Conservation (phyloP, 345 rosid species). For the Aquilaria sinensis region DNA sequence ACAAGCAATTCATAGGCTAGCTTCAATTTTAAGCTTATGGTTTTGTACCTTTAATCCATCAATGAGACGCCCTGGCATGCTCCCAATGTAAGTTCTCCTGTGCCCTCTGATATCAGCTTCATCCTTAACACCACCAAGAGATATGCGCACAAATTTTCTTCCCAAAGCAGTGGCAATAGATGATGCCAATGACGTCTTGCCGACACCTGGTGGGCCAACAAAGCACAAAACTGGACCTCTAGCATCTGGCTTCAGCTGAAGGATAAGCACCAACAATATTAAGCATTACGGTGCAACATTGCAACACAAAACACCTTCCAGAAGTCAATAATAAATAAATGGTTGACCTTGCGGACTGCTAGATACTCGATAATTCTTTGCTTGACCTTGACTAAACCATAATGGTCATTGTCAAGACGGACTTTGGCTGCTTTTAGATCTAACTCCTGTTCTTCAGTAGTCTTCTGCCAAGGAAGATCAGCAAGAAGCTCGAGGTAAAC, state of each 20-base stretch:
- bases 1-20: too few relatives aligned
- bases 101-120: constrained; percentile 99
- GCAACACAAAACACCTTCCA: constrained; percentile 7
- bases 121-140: constrained; percentile 98
- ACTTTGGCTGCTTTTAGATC: constrained; percentile 90
- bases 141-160: constrained; percentile 86
- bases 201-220: constrained; percentile 99
- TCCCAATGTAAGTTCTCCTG: constrained; percentile 95
- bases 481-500: constrained; percentile 96
- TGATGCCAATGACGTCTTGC: constrained; percentile 96
- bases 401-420: constrained; percentile 91
- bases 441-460: constrained; percentile 77
- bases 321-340: constrained; percentile 14
- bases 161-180: constrained; percentile 95
- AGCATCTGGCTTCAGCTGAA: constrained; percentile 98
- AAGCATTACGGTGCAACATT: constrained; percentile 16
- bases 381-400: constrained; percentile 87
- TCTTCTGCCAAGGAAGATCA: constrained; percentile 95
- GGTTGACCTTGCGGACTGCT: constrained; percentile 94
- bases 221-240: constrained; percentile 96
- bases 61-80: constrained; percentile 99
- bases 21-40: too few relatives aligned
- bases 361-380: constrained; percentile 95
- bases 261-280: constrained; percentile 18
- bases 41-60: constrained; percentile 82